Conservation (phyloP, 2,329 filamentous ascomycete genomes). For the Scytalidium lignicola region DNA sequence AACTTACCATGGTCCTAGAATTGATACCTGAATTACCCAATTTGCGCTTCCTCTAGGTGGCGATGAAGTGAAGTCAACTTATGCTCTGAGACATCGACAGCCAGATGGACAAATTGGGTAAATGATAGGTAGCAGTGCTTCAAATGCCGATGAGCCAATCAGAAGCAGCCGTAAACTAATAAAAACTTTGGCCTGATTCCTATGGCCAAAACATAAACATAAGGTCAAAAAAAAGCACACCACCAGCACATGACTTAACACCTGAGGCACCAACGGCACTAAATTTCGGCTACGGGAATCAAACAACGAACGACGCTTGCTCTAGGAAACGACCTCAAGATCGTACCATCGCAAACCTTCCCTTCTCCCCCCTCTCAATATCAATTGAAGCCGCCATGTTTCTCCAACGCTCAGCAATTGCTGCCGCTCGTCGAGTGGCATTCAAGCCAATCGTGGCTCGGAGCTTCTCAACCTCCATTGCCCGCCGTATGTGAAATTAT, state of each 20-base stretch:
- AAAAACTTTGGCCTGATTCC: neutral
- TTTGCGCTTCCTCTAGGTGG: neutral
- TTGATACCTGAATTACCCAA: neutral
- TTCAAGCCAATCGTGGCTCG: conserved; percentile 49
- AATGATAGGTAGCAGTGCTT: neutral
- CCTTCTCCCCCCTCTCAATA: conserved; percentile 1
- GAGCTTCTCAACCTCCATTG: conserved; percentile 54
- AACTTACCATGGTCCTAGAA: no score
- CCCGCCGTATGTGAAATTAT: conserved; percentile 49
- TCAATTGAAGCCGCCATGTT: conserved; percentile 46
- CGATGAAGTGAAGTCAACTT: neutral
- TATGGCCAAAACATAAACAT: no score
- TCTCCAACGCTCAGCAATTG: conserved; percentile 57
- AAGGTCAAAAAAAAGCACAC: no score
- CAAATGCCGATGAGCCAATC: neutral
- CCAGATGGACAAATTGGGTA: no score
- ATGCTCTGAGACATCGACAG: neutral
- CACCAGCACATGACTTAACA: no score
- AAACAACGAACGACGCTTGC: no score
- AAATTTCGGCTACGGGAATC: no score
- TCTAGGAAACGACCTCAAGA: neutral
- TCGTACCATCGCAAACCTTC: conserved; percentile 1
- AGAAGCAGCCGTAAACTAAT: neutral
- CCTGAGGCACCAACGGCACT: no score
- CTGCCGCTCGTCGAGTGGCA: conserved; percentile 56